Conservation (phyloP, 768 basidiomycete species). For the Mycena vitilis region DNA sequence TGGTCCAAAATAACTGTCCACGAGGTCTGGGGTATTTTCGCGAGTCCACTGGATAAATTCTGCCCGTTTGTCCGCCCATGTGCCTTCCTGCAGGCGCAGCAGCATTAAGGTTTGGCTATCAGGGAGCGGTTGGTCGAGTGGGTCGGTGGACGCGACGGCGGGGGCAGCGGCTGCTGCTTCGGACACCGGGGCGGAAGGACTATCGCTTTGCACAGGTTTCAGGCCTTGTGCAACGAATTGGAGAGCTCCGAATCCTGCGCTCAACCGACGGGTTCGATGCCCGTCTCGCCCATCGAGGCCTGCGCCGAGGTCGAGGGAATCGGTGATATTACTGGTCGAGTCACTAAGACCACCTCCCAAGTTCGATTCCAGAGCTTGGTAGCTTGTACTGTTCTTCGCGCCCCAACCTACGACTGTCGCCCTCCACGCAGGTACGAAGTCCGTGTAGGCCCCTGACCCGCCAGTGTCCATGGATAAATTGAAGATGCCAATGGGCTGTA, state of each 20-base stretch:
- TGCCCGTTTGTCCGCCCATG: conserved; percentile 16
- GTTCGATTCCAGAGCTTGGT: neutral
- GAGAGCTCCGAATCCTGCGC: conserved; percentile 5
- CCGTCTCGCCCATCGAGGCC: neutral
- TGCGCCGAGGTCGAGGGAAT: neutral
- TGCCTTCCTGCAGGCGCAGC: conserved; percentile 10
- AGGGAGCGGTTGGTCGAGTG: neutral
- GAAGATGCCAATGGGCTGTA: neutral
- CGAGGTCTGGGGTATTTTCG: neutral
- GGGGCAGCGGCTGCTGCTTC: neutral
- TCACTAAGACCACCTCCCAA: neutral
- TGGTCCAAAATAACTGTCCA: conserved; percentile 14
- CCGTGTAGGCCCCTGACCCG: neutral
- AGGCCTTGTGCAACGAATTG: neutral
- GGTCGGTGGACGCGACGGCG: neutral
- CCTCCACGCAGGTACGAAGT: conserved; percentile 11
- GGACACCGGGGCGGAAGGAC: neutral
- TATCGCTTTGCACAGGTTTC: neutral
- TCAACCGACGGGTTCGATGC: neutral
- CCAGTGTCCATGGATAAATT: conserved; percentile 19
- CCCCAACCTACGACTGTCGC: conserved; percentile 2
- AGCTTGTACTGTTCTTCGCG: neutral
- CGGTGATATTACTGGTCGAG: neutral
- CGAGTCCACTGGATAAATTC: neutral
- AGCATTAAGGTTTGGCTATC: neutral